A percentile compares a stretch with the other conserved stretches of the same genome.
Conservation (phyloP, 371 early-diverging fungal genomes). For the Phascolomyces articulosus region DNA sequence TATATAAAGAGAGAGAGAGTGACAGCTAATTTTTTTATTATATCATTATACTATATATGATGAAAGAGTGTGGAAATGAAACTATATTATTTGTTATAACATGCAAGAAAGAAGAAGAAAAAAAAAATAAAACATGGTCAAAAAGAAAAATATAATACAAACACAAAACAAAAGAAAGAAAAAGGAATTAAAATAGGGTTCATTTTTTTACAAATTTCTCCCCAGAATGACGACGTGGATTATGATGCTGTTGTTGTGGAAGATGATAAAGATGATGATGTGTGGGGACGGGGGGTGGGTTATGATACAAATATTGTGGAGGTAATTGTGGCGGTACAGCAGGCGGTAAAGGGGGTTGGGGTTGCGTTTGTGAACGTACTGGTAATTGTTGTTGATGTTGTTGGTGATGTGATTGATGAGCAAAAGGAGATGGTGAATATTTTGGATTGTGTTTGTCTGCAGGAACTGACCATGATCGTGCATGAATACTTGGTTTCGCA, state of each 20-base stretch:
- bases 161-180: background rate
- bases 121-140: background rate
- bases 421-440: background rate
- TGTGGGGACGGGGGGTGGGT: background rate
- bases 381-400: too few species aligned
- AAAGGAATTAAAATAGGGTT: background rate
- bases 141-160: background rate
- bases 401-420: background rate
- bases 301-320: slow-evolving; percentile 4
- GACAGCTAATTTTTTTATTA: background rate
- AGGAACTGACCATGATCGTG: slow-evolving; percentile 45
- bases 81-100: too few species aligned
- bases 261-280: slow-evolving; percentile 5
- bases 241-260: background rate
- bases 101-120: too few species aligned
- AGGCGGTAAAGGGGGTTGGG: background rate
- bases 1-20: background rate
- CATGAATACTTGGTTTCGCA: background rate
- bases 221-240: background rate
- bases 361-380: too few species aligned
- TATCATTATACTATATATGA: too few species aligned
- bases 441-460: slow-evolving; percentile 40
- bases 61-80: too few species aligned
- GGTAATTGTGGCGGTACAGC: background rate
- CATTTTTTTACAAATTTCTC: too few species aligned